These are phyloP conservation scores for Saccharomyces hybrid DNA, from an alignment of 1,139 yeast genomes.

Conservation along the genomic window DNA sequence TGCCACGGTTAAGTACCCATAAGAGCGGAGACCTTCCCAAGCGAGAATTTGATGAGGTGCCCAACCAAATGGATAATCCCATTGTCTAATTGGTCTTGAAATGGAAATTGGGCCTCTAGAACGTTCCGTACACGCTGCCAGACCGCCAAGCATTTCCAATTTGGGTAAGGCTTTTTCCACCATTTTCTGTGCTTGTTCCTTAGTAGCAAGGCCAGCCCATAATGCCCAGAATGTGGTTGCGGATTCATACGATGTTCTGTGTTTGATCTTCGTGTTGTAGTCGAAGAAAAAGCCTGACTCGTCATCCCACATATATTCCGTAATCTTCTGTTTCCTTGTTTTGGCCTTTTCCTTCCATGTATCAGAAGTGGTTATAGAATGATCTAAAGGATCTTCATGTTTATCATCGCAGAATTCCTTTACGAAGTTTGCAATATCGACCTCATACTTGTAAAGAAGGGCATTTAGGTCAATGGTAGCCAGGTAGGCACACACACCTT, in stretches of 20 bases:
- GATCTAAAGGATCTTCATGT: constrained; percentile 33
- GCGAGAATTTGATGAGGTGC: constrained; percentile 96
- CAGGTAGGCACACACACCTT: constrained; percentile 79
- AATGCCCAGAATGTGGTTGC: constrained; percentile 92
- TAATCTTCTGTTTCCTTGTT: constrained; percentile 47
- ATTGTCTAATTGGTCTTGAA: constrained; percentile 78
- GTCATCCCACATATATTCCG: constrained; percentile 80
- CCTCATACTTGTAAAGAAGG: constrained; percentile 81
- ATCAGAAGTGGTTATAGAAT: constrained; percentile 43
- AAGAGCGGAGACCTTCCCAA: constrained; percentile 76
- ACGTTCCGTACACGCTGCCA: constrained; percentile 74
- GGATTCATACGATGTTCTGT: constrained; percentile 65
- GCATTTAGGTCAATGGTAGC: constrained; percentile 91
- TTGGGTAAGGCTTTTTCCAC: constrained; percentile 55
- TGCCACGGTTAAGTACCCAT: constrained; percentile 62
- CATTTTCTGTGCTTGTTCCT: constrained; percentile 62
- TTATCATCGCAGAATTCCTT: constrained; percentile 48
- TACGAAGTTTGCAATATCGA: constrained; percentile 67
- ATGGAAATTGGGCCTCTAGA: constrained; percentile 69
- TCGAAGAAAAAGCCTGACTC: constrained; percentile 73
- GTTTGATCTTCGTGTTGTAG: constrained; percentile 55
- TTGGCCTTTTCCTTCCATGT: constrained; percentile 55
- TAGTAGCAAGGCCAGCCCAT: constrained; percentile 73
- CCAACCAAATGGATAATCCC: constrained; percentile 99
- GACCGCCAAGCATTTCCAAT: constrained; percentile 82